Percentiles rank a stretch among this genome's conserved stretches.
Conservation (phyloP, 495 filamentous ascomycete species). For the Penicillium desertorum region DNA sequence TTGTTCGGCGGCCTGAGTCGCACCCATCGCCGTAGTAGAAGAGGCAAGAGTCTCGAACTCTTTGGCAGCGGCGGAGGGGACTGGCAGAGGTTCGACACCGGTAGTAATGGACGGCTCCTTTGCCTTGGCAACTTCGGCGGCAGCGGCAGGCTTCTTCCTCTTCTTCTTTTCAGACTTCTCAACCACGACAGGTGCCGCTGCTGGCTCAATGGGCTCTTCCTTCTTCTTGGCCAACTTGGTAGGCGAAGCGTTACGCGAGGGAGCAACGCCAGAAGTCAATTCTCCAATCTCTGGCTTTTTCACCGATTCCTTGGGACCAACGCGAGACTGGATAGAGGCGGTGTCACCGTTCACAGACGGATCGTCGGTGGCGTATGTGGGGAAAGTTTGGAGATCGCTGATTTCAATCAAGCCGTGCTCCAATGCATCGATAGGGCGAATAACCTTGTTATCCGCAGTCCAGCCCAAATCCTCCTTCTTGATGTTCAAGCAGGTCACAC, state of each 20-base stretch:
- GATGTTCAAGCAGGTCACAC: conserved; percentile 81
- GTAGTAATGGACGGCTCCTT: conserved; percentile 28
- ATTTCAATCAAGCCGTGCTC: conserved; percentile 60
- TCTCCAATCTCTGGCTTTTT: conserved; percentile 41
- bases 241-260: conserved; percentile 43
- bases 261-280: conserved; percentile 28
- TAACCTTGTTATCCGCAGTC: conserved; percentile 79
- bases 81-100: conserved; percentile 23
- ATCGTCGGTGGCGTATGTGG: conserved; percentile 44
- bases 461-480: conserved; percentile 88
- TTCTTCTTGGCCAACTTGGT: conserved; percentile 48
- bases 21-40: conserved; percentile 16
- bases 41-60: conserved; percentile 24
- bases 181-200: conserved; percentile 32
- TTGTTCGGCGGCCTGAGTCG: conserved; percentile 9
- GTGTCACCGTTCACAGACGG: conserved; percentile 53
- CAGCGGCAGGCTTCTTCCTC: conserved; percentile 53
- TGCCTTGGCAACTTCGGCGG: conserved; percentile 38
- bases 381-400: conserved; percentile 48
- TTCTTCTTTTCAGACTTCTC: conserved; percentile 59
- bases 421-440: conserved; percentile 71
- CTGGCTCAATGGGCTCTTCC: conserved; percentile 42
- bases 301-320: conserved; percentile 31
- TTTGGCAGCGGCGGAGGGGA: conserved; percentile 7
- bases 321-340: conserved; percentile 36